Evolutionary conservation across 2,329 filamentous ascomycete genomes (phyloP).

Genomic region (Diatrype stigma): DNA sequence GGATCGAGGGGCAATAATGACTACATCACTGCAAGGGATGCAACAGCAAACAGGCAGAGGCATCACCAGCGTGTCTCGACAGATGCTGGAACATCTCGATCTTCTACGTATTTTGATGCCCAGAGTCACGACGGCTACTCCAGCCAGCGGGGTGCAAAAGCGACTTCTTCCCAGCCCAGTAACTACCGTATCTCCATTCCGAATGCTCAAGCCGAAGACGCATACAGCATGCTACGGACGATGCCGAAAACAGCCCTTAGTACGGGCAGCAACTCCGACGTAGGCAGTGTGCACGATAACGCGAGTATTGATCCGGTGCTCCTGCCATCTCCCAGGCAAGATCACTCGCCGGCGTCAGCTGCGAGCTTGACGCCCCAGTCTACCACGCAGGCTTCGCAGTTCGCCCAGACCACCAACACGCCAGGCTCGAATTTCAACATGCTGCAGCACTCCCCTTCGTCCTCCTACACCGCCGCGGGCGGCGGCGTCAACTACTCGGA

Average conservation of each 20-base stretch:
- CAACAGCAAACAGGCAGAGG: constrained; percentile 25
- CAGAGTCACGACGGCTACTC: constrained; percentile 20
- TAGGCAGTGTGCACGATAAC: constrained; percentile 29
- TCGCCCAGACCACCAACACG: constrained; percentile 10
- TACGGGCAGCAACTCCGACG: constrained; percentile 33
- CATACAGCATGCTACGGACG: constrained; percentile 34
- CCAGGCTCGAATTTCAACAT: constrained; percentile 20
- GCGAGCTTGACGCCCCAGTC: constrained; percentile 32
- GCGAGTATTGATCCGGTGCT: constrained; percentile 40
- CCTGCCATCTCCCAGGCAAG: constrained; percentile 39
- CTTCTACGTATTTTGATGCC: constrained; percentile 16
- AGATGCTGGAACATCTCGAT: constrained; percentile 19
- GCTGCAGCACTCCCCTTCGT: constrained; percentile 21
- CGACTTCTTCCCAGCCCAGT: constrained; percentile 18
- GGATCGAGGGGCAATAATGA: constrained; percentile 20
- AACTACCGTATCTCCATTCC: constrained; percentile 26
- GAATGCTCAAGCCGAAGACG: constrained; percentile 35
- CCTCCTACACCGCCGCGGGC: constrained; percentile 27
- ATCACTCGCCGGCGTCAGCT: constrained; percentile 29
- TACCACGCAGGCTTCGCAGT: constrained; percentile 17
- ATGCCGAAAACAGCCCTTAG: constrained; percentile 37
- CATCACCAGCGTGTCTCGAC: constrained; percentile 13
- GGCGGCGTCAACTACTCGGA: constrained; percentile 38
- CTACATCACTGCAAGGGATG: constrained; percentile 27
- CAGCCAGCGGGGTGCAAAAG: constrained; percentile 16